Evolutionary conservation across 768 basidiomycete species (phyloP).

Genomic region (Leccinellum albellum): DNA sequence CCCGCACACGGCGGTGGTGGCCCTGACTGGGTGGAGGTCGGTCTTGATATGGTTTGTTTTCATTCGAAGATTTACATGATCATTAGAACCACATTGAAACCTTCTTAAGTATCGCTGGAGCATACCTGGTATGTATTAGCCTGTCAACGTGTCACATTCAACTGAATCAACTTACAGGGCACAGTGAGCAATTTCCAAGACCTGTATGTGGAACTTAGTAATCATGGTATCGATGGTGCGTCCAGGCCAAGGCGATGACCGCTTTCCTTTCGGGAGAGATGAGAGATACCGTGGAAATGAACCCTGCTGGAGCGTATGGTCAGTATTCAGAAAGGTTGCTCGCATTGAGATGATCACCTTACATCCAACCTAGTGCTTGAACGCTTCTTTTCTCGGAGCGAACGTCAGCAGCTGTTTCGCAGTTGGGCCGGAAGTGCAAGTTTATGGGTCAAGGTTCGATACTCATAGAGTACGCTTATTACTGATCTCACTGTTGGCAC

Average conservation of each 20-base stretch:
- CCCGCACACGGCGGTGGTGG: slow-evolving; percentile 79
- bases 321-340: slow-evolving; percentile 6
- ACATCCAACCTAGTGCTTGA: slow-evolving; percentile 54
- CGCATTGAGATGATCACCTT: background rate
- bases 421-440: slow-evolving; percentile 94
- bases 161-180: slow-evolving; percentile 42
- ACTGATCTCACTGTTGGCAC: background rate
- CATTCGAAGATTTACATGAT: background rate
- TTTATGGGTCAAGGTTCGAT: slow-evolving; percentile 87
- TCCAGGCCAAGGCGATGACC: slow-evolving; percentile 89
- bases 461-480: background rate
- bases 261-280: slow-evolving; percentile 96
- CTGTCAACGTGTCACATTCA: background rate
- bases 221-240: background rate
- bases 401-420: slow-evolving; percentile 85
- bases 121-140: slow-evolving; percentile 61
- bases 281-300: slow-evolving; percentile 86
- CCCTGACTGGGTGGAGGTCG: slow-evolving; percentile 85
- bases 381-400: slow-evolving; percentile 85
- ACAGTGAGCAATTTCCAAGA: slow-evolving; percentile 50
- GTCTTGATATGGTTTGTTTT: background rate
- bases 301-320: slow-evolving; percentile 79
- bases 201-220: background rate
- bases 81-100: slow-evolving; percentile 77
- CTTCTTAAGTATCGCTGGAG: slow-evolving; percentile 80